Evolutionary conservation across 2,329 filamentous ascomycete genomes (phyloP).

Genomic region (Penicillium sp.): DNA sequence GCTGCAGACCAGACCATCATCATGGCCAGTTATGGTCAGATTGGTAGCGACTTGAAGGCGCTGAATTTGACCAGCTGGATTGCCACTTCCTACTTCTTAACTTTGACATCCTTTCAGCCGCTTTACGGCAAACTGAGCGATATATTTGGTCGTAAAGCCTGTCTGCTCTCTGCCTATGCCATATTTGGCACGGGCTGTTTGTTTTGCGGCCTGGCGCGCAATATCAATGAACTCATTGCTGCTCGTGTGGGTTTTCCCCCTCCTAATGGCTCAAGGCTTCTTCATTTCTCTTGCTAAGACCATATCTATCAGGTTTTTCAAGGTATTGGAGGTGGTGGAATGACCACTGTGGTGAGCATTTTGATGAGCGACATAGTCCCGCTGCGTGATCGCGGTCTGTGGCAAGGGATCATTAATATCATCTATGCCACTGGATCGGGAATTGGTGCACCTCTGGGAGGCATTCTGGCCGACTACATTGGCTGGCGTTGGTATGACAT

Average conservation of each 20-base stretch:
- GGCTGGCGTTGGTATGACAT: conserved; percentile 71
- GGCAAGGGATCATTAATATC: conserved; percentile 76
- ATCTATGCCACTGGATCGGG: conserved; percentile 71
- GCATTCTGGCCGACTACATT: conserved; percentile 71
- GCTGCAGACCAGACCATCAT: conserved; percentile 78
- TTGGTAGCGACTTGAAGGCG: conserved; percentile 75
- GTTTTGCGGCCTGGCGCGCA: conserved; percentile 62
- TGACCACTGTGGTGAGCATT: conserved; percentile 71
- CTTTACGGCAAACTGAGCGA: conserved; percentile 63
- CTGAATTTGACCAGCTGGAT: conserved; percentile 78
- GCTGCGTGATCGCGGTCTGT: conserved; percentile 70
- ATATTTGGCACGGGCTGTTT: conserved; percentile 56
- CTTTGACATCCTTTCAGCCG: conserved; percentile 75
- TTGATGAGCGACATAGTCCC: conserved; percentile 73
- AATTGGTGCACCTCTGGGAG: conserved; percentile 71
- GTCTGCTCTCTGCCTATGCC: conserved; percentile 55
- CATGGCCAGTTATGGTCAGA: conserved; percentile 76
- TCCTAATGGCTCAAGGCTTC: no score
- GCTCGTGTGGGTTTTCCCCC: conserved; percentile 53
- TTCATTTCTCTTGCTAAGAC: no score
- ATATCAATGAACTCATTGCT: conserved; percentile 68
- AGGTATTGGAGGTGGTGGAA: conserved; percentile 71
- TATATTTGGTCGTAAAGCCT: conserved; percentile 59
- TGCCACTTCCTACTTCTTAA: conserved; percentile 71
- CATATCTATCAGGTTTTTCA: conserved; percentile 62